phyloP scores from a whole-genome alignment of 441 rosid genomes.

The Aleurites moluccanus region DNA sequence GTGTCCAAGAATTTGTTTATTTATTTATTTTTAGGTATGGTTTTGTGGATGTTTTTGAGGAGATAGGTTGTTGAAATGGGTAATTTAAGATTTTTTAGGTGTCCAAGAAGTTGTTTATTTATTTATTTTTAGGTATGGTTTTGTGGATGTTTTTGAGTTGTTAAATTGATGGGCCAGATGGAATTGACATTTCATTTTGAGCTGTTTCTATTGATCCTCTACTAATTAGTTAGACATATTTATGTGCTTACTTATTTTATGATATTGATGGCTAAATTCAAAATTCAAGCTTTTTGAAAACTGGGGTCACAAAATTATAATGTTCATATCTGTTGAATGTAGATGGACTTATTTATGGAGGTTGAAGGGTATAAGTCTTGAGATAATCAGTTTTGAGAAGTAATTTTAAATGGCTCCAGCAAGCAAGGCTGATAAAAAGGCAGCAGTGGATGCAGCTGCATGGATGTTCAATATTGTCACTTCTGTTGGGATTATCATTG shows the following conservation, averaged over 20 bases:
- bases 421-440: conserved; percentile 33
- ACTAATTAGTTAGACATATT: neutral
- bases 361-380: neutral
- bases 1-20: no score
- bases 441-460: conserved; percentile 68
- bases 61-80: no score
- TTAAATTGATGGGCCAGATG: neutral
- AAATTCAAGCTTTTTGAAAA: neutral
- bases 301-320: neutral
- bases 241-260: neutral
- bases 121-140: no score
- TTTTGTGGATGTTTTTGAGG: neutral
- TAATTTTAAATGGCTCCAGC: conserved; percentile 4
- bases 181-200: neutral
- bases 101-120: no score
- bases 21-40: neutral
- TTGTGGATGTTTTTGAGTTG: no score
- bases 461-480: conserved; percentile 94
- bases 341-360: neutral
- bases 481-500: conserved; percentile 94
- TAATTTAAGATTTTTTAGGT: no score
- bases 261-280: neutral
- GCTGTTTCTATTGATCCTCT: neutral
- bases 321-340: neutral
- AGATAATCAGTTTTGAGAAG: conserved; percentile 2